phyloP scores from a whole-genome alignment of 2,329 filamentous ascomycete species.

The Sclerotiophoma versabilis region DNA sequence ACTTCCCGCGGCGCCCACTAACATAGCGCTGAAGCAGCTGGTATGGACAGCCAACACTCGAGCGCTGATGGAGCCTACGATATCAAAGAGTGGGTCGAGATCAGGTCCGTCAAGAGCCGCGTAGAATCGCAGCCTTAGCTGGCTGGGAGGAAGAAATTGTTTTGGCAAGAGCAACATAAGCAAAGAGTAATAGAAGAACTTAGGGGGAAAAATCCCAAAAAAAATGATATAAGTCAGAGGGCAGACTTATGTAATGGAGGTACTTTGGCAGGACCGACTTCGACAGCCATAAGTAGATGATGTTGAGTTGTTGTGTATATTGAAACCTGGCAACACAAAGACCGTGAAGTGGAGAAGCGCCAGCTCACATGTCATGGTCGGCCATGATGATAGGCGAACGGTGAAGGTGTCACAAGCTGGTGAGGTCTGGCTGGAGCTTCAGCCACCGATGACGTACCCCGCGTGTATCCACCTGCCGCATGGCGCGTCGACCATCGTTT shows the following conservation, averaged over 20 bases:
- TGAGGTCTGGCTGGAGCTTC: conserved; percentile 2
- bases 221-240: too few relatives aligned
- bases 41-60: conserved; percentile 5
- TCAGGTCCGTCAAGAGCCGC: background rate
- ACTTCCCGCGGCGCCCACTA: background rate
- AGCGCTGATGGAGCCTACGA: background rate
- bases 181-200: background rate
- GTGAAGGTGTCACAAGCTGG: background rate
- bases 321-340: too few relatives aligned
- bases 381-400: background rate
- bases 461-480: conserved; percentile 9
- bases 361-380: too few relatives aligned
- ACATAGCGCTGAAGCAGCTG: conserved; percentile 1
- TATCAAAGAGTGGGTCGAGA: conserved; percentile 2
- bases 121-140: background rate
- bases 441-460: conserved; percentile 11
- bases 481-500: conserved; percentile 15
- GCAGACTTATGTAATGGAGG: too few relatives aligned
- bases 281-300: too few relatives aligned
- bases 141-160: conserved; percentile 1
- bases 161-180: background rate
- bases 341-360: too few relatives aligned
- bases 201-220: too few relatives aligned
- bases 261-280: too few relatives aligned
- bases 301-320: too few relatives aligned